These are phyloP conservation scores for Nakaseomyces kungkrabaensis DNA, from an alignment of 1,139 yeast genomes.

Conservation along the genomic window DNA sequence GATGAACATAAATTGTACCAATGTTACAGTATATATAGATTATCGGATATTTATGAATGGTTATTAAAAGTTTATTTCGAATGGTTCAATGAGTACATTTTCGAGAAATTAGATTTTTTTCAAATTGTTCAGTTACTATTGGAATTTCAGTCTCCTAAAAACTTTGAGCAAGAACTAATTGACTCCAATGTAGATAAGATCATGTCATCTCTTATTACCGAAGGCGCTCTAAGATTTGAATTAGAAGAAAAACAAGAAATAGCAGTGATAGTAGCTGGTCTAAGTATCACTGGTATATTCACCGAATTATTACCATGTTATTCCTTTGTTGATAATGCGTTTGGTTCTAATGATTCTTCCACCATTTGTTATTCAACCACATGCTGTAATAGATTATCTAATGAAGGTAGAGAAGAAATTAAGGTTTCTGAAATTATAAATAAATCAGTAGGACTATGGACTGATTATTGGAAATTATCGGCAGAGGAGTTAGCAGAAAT, in stretches of 20 bases:
- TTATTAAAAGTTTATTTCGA: slow-evolving; percentile 32
- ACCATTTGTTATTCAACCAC: slow-evolving; percentile 14
- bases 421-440: slow-evolving; percentile 29
- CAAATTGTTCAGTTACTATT: slow-evolving; percentile 46
- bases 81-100: slow-evolving; percentile 34
- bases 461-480: slow-evolving; percentile 60
- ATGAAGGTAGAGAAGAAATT: slow-evolving; percentile 21
- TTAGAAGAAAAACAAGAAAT: slow-evolving; percentile 18
- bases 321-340: slow-evolving; percentile 20
- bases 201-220: slow-evolving; percentile 37
- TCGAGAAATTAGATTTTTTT: slow-evolving; percentile 45
- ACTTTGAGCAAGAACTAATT: slow-evolving; percentile 28
- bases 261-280: slow-evolving; percentile 26
- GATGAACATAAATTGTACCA: slow-evolving; percentile 40
- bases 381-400: slow-evolving; percentile 29
- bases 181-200: slow-evolving; percentile 36
- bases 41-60: slow-evolving; percentile 45
- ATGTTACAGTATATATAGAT: slow-evolving; percentile 43
- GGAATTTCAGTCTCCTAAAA: slow-evolving; percentile 28
- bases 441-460: slow-evolving; percentile 48
- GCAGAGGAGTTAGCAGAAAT: slow-evolving; percentile 46
- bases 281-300: slow-evolving; percentile 36
- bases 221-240: slow-evolving; percentile 39
- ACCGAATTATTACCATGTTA: slow-evolving; percentile 34
- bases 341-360: slow-evolving; percentile 8